phyloP scores from a whole-genome alignment of 495 filamentous ascomycete species.

The Cercophora sp. region DNA sequence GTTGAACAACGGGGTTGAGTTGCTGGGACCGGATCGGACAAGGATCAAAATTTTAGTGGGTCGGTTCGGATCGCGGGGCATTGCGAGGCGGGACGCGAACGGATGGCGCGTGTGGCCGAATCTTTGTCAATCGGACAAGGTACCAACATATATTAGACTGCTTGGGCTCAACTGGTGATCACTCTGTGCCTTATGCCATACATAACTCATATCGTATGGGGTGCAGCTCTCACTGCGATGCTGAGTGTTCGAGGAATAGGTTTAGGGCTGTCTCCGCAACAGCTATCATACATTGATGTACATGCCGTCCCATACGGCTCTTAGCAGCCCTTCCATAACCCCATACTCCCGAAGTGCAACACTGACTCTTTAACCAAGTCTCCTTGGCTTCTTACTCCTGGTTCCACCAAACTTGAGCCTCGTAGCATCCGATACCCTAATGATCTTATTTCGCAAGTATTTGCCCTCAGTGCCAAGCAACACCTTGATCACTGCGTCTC shows the following conservation, averaged over 20 bases:
- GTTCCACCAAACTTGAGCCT: conserved; percentile 94
- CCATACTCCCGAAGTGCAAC: not conserved
- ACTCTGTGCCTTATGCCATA: too few relatives aligned
- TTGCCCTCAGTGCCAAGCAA: conserved; percentile 81
- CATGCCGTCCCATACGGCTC: conserved; percentile 1
- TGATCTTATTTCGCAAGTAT: conserved; percentile 62
- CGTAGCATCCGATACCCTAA: conserved; percentile 74
- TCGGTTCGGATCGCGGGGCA: conserved; percentile 1
- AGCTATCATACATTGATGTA: conserved; percentile 25
- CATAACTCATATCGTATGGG: too few relatives aligned
- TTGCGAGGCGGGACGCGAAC: too few relatives aligned
- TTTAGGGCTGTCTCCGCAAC: not conserved
- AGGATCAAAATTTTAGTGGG: conserved; percentile 28
- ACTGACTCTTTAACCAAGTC: conserved; percentile 68
- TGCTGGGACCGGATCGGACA: too few relatives aligned
- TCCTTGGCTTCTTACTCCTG: conserved; percentile 72
- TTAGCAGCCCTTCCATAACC: not conserved
- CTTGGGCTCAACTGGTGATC: too few relatives aligned
- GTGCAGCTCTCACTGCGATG: too few relatives aligned
- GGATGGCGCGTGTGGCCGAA: too few relatives aligned
- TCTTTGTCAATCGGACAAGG: too few relatives aligned
- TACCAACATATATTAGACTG: too few relatives aligned
- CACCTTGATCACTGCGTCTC: conserved; percentile 86
- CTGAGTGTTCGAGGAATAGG: too few relatives aligned
- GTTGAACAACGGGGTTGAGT: not conserved